A percentile compares a stretch with the other conserved stretches of the same genome.
phyloP scores from a whole-genome alignment of 2,329 filamentous ascomycete species.

The Fusarium compactum region DNA sequence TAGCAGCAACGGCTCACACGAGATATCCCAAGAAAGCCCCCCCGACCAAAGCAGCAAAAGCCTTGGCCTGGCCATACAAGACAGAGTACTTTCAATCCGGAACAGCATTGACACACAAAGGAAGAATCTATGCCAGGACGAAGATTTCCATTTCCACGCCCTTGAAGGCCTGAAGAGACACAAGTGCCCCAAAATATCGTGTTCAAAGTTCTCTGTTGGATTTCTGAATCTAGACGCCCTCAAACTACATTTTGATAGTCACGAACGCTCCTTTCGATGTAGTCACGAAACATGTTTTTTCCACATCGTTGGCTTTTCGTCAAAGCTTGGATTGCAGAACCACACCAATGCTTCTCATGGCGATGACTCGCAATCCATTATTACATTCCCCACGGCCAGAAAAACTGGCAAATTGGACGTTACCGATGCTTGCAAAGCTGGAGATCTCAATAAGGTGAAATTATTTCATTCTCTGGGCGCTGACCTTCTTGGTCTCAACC shows the following conservation, averaged over 20 bases:
- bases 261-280: neutral
- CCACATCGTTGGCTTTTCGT: rapidly evolving
- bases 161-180: rapidly evolving
- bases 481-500: neutral
- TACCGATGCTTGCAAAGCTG: neutral
- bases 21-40: no score
- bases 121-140: rapidly evolving
- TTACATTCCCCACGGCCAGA: rapidly evolving
- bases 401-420: rapidly evolving
- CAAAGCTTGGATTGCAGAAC: rapidly evolving
- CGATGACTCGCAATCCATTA: rapidly evolving
- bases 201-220: neutral
- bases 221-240: rapidly evolving
- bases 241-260: rapidly evolving
- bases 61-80: no score
- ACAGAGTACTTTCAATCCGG: rapidly evolving
- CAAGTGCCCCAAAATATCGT: neutral
- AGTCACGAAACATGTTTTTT: rapidly evolving
- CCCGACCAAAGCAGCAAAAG: no score
- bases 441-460: neutral
- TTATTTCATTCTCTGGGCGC: neutral
- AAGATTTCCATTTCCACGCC: rapidly evolving
- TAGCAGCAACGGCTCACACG: no score
- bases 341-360: neutral
- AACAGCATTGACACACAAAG: rapidly evolving